Evolutionary conservation across 2,329 filamentous ascomycete genomes (phyloP), one percentile per base, ranked within the genome.

Genomic region (Colletotrichum tanaceti): DNA sequence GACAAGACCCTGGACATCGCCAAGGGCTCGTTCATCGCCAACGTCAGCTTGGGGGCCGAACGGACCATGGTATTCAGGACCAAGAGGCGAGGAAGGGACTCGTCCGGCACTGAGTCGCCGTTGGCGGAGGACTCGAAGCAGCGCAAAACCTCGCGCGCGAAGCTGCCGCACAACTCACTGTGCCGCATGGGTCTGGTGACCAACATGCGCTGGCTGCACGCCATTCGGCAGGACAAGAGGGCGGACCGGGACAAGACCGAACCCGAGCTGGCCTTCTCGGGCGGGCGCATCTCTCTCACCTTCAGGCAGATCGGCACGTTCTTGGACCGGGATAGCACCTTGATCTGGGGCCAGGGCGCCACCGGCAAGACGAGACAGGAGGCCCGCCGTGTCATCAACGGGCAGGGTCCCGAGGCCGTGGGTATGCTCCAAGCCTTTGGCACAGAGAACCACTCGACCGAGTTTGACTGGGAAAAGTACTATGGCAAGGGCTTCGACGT

Each of bases 1-100:
- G 96, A 99, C 78, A 99, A 99, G 81, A 97, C 95, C 0, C 84
- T 99, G 28, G 96, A 99, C 77, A 96, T 99, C 65, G 90, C 89
- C 14, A 88, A 87, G 32, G 89, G 86, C 5, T 96, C 92, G 28
- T 94, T 86, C 68, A 97, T 99, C 72, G 93, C 94, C 72, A 99
- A 98, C 75, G 89, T 97, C 58, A 97, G 93, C 72, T 86, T 98
- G n/a, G 96, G 96, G 1, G 94, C 95, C 0, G 90, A 97, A 79
- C 86, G 96, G 61, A 94, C 90, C 2, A 98, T 98, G 94, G 86
- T 92, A 0, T 87, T 99, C 43, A 89, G 96, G 59, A 95, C 91
- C 13, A 97, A 97, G 81, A 91, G 91, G 70, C 77, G 76, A 47
- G 80, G 82, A 38, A 85, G 81, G 75, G 79, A 80, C 73, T 75